Evolutionary conservation across 2,329 filamentous ascomycete species (phyloP).

Genomic region (Verticillium nubilum): DNA sequence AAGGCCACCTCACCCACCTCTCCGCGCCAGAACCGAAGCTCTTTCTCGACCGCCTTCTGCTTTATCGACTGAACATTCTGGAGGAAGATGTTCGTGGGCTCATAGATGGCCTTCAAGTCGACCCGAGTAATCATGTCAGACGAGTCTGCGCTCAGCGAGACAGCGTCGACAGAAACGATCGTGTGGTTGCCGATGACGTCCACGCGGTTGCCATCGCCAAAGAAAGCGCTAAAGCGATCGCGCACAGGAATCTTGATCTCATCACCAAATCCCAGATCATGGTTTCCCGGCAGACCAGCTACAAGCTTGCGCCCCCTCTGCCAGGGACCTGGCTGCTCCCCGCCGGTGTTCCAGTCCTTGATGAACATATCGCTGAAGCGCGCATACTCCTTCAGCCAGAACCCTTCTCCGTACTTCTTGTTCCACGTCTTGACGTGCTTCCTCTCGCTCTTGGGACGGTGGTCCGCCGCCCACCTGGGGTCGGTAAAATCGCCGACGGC

Average conservation of each 20-base stretch:
- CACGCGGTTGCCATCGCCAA: constrained; percentile 86
- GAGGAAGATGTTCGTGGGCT: constrained; percentile 72
- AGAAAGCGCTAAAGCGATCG: constrained; percentile 79
- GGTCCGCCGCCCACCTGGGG: constrained; percentile 49
- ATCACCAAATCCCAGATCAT: constrained; percentile 86
- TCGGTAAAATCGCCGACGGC: constrained; percentile 53
- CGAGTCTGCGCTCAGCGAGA: constrained; percentile 73
- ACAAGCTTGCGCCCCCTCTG: constrained; percentile 72
- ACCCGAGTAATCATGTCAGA: constrained; percentile 45
- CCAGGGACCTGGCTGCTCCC: constrained; percentile 47
- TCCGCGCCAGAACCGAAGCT: constrained; percentile 61
- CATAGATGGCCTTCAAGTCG: constrained; percentile 61
- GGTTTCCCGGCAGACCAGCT: constrained; percentile 84
- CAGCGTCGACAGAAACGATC: constrained; percentile 84
- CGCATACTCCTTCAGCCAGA: constrained; percentile 81
- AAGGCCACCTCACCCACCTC: constrained; percentile 50
- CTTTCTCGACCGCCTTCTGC: constrained; percentile 60
- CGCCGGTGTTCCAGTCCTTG: constrained; percentile 57
- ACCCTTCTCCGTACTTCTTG: constrained; percentile 70
- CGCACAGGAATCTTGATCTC: constrained; percentile 77
- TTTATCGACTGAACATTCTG: constrained; percentile 60
- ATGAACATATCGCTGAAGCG: constrained; percentile 87
- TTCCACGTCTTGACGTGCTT: constrained; percentile 60
- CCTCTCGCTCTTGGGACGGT: constrained; percentile 46
- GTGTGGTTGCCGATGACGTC: constrained; percentile 94